phyloP scores from a whole-genome alignment of 345 rosid genomes.

The Anastatica hierochuntica region DNA sequence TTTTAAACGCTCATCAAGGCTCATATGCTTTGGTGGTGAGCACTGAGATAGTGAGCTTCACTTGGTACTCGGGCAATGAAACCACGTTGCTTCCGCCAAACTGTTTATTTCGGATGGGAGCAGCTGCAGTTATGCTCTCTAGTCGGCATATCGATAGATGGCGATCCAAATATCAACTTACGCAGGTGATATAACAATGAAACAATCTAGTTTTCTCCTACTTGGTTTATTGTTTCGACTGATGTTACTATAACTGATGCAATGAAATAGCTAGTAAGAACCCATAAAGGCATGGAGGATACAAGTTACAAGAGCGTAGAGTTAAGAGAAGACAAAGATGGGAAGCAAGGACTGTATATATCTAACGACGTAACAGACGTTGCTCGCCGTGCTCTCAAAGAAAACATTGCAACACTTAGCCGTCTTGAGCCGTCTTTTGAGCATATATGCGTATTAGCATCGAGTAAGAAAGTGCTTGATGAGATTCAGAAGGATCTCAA shows the following conservation, averaged over 20 bases:
- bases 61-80: conserved; percentile 56
- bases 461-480: conserved; percentile 45
- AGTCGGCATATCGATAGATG: conserved; percentile 44
- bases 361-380: conserved; percentile 45
- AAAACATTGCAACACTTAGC: conserved; percentile 47
- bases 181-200: conserved; percentile 29
- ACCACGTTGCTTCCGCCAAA: conserved; percentile 55
- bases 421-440: conserved; percentile 60
- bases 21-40: conserved; percentile 57
- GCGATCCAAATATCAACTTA: conserved; percentile 50
- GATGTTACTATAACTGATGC: neutral
- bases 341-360: conserved; percentile 41
- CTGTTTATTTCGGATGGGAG: conserved; percentile 69
- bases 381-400: conserved; percentile 49
- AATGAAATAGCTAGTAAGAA: conserved; percentile 45
- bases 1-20: conserved; percentile 41
- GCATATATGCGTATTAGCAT: conserved; percentile 43
- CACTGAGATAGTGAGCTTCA: conserved; percentile 50
- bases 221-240: neutral
- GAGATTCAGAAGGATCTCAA: conserved; percentile 55
- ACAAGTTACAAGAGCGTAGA: conserved; percentile 44
- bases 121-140: conserved; percentile 61
- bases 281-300: conserved; percentile 50
- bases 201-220: neutral
- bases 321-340: conserved; percentile 41